Conservation (phyloP, 306 rosid genomes). For the Cicer yamashitae region DNA sequence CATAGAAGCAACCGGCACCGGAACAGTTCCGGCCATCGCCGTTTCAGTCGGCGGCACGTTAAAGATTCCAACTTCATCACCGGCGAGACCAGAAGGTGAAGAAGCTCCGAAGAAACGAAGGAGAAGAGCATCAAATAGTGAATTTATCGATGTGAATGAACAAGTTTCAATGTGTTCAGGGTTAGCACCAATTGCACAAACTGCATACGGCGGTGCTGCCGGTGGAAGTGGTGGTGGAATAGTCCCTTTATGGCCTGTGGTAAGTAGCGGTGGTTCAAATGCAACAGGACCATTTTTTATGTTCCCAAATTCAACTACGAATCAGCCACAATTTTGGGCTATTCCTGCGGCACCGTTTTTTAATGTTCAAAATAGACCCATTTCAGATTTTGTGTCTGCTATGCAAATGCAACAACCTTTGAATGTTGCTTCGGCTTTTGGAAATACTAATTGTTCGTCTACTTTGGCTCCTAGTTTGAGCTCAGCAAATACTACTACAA, state of each 20-base stretch:
- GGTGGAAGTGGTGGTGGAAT: slow-evolving; percentile 51
- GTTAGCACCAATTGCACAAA: slow-evolving; percentile 64
- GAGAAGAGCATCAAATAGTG: slow-evolving; percentile 53
- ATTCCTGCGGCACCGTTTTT: slow-evolving; percentile 62
- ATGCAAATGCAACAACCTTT: slow-evolving; percentile 46
- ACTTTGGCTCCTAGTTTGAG: slow-evolving; percentile 54
- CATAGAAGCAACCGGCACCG: slow-evolving; percentile 82
- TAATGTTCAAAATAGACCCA: slow-evolving; percentile 63
- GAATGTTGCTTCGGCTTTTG: slow-evolving; percentile 17
- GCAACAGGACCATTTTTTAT: slow-evolving; percentile 65
- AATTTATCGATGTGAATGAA: slow-evolving; percentile 61
- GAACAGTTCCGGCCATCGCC: slow-evolving; percentile 85
- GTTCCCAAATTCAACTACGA: slow-evolving; percentile 56
- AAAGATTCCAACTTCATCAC: slow-evolving; percentile 77
- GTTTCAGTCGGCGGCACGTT: slow-evolving; percentile 78
- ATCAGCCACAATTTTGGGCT: slow-evolving; percentile 76
- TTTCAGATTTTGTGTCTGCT: slow-evolving; percentile 67
- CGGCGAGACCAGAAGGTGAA: slow-evolving; percentile 65
- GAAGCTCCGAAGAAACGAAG: slow-evolving; percentile 57
- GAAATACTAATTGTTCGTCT: slow-evolving; percentile 47
- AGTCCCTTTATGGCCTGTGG: slow-evolving; percentile 66
- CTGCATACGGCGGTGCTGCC: slow-evolving; percentile 32
- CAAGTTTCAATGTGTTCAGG: slow-evolving; percentile 65
- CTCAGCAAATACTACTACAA: slow-evolving; percentile 42
- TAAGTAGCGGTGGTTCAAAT: slow-evolving; percentile 31